A percentile compares a stretch with the other conserved stretches of the same genome.
Conservation (phyloP, 2,329 filamentous ascomycete species). For the Trichoderma atrobrunneum region DNA sequence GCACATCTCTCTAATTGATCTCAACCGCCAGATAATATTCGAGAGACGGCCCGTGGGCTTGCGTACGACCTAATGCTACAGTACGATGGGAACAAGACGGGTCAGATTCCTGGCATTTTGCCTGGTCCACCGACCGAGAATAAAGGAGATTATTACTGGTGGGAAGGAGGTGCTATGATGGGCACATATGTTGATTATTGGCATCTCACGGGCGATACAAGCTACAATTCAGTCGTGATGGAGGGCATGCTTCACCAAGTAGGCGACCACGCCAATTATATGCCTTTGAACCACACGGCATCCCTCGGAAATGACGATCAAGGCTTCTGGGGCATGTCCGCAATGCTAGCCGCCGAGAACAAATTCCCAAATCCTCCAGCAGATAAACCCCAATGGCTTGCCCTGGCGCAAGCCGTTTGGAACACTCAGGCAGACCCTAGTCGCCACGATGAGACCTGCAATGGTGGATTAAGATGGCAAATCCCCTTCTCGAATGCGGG, state of each 20-base stretch:
- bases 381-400: constrained; percentile 57
- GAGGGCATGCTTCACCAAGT: constrained; percentile 58
- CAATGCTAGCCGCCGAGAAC: constrained; percentile 64
- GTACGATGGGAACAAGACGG: constrained; percentile 51
- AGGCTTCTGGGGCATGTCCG: constrained; percentile 66
- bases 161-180: constrained; percentile 69
- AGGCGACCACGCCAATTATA: constrained; percentile 56
- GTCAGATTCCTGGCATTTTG: constrained; percentile 54
- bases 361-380: constrained; percentile 58
- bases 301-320: constrained; percentile 69
- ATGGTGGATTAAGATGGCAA: constrained; percentile 74
- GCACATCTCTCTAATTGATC: neutral
- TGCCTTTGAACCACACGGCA: constrained; percentile 57
- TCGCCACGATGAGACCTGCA: constrained; percentile 63
- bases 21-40: constrained; percentile 42
- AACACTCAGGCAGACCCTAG: constrained; percentile 57
- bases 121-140: constrained; percentile 50
- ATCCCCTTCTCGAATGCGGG: constrained; percentile 71
- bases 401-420: constrained; percentile 68
- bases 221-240: constrained; percentile 59
- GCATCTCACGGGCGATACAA: constrained; percentile 62
- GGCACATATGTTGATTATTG: constrained; percentile 68
- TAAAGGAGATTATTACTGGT: constrained; percentile 66
- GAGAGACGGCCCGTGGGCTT: constrained; percentile 43
- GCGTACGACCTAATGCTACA: constrained; percentile 51